Evolutionary conservation across 1,284 basidiomycete species (phyloP).

Genomic region (Rhizopogon hawkerae): DNA sequence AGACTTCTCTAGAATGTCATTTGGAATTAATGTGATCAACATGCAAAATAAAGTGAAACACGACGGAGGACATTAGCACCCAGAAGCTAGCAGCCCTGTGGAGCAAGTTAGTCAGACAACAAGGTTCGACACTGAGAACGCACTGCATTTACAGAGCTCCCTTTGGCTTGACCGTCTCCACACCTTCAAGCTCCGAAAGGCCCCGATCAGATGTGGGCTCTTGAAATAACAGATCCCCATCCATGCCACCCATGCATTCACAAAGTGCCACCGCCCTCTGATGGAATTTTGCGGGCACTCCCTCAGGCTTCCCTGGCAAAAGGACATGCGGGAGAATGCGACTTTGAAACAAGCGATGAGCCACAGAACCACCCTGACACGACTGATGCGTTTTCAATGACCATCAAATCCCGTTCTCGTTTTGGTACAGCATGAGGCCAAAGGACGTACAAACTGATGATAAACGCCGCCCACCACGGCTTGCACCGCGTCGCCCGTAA

Average conservation of each 20-base stretch:
- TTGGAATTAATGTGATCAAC: neutral
- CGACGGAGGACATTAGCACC: neutral
- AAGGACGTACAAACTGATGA: conserved; percentile 61
- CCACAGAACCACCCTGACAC: conserved; percentile 25
- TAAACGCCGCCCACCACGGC: conserved; percentile 68
- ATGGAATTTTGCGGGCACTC: conserved; percentile 26
- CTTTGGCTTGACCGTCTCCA: conserved; percentile 10
- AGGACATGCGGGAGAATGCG: conserved; percentile 28
- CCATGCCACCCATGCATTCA: conserved; percentile 23
- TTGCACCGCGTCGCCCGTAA: conserved; percentile 65
- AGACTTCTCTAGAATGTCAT: neutral
- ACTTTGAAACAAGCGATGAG: conserved; percentile 28
- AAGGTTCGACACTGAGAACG: neutral
- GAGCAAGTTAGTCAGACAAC: conserved; percentile 5
- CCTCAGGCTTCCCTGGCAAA: conserved; percentile 17
- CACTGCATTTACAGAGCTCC: conserved; percentile 17
- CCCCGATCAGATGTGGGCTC: neutral
- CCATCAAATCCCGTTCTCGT: neutral
- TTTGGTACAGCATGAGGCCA: conserved; percentile 5
- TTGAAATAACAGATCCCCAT: conserved; percentile 14
- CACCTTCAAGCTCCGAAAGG: conserved; percentile 5
- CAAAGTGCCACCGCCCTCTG: conserved; percentile 18
- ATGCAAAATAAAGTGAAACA: conserved; percentile 3
- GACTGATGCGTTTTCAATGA: neutral
- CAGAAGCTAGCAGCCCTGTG: conserved; percentile 18